Conservation (phyloP, 2,329 filamentous ascomycete genomes). For the Teratosphaeria viscida region DNA sequence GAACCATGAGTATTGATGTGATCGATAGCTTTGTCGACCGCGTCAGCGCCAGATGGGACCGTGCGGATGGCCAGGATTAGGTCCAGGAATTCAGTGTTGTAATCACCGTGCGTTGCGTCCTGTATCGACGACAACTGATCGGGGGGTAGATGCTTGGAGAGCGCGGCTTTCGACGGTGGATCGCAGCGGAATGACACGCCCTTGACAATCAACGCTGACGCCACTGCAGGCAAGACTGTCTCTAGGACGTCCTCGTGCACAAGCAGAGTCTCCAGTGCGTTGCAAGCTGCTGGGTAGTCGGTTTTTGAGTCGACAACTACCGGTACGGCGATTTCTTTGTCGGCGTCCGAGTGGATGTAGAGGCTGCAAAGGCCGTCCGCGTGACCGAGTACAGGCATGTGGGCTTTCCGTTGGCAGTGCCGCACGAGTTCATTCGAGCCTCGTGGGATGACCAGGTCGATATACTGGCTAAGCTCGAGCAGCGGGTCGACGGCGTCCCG, state of each 20-base stretch:
- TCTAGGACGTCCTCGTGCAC: conserved; percentile 62
- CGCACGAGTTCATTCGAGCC: conserved; percentile 84
- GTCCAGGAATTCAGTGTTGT: conserved; percentile 78
- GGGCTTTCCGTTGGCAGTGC: conserved; percentile 80
- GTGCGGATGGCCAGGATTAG: conserved; percentile 76
- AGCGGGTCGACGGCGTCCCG: conserved; percentile 82
- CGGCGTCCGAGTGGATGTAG: conserved; percentile 72
- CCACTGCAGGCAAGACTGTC: conserved; percentile 60
- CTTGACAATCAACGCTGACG: conserved; percentile 60
- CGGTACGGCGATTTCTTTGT: conserved; percentile 57
- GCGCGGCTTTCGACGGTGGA: conserved; percentile 50
- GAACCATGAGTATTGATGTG: conserved; percentile 92
- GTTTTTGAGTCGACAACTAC: conserved; percentile 88
- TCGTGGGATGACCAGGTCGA: conserved; percentile 90
- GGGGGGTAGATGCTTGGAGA: conserved; percentile 40
- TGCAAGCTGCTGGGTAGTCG: conserved; percentile 91
- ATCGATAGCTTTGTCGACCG: conserved; percentile 58
- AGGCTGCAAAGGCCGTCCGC: conserved; percentile 86
- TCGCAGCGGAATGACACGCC: conserved; percentile 83
- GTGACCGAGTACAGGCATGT: conserved; percentile 91
- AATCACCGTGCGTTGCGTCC: conserved; percentile 61
- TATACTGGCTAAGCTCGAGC: conserved; percentile 73
- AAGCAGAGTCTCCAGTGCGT: conserved; percentile 83
- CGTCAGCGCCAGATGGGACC: conserved; percentile 37
- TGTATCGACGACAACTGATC: conserved; percentile 43